Base-by-base conservation (phyloP, 306 rosid genomes). In the Echinosophora koreensis region DNA sequence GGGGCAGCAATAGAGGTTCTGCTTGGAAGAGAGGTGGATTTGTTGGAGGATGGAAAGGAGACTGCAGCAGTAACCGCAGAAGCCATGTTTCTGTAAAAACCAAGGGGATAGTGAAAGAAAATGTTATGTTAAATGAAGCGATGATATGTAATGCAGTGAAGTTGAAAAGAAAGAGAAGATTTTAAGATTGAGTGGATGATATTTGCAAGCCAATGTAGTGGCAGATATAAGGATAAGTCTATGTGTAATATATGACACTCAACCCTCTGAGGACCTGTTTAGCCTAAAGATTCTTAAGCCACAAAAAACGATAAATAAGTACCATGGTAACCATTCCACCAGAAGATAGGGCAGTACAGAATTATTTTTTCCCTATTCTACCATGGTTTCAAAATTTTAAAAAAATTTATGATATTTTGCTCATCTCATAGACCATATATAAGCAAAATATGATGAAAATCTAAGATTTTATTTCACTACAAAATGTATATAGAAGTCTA, bases 11-110 rank as follows among this genome's bases (percentile, higher is more conserved):
- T 37, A 13, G 93, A 83, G 77, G 91, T 85, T 54, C 87, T 81
- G 74, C 79, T 51, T 2, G 96, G 42, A 5, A 89, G 86, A 66
- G 97, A 57, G 32, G 97, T 57, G 55, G 97, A 89, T 41, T n/a
- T n/a, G n/a, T 89, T 94, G 71, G 97, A 71, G n/a, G 96, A 85
- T 8, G 98, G 96, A 57, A 95, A 87, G 18, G 97, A 92, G 63
- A 89, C 91, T 22, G 97, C 88, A 62, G 97, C 93, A 68, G 98
- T 89, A 0, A 92, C 93, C 1, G 94, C 97, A 74, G 97, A 79
- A 78, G 97, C 97, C 98, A 94, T 94, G 88, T 2, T 83, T 74
- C 16, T 71, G 73, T 47, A 46, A 60, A 56, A 77, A 62, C 37
- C 27, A 73, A 13, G 8, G 58, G 37, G 66, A 30, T 27, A 9